These are phyloP conservation scores for Sphagnum magellanicum DNA, from an alignment of 228 moss, liverwort and hornwort genomes.

Conservation along the genomic window DNA sequence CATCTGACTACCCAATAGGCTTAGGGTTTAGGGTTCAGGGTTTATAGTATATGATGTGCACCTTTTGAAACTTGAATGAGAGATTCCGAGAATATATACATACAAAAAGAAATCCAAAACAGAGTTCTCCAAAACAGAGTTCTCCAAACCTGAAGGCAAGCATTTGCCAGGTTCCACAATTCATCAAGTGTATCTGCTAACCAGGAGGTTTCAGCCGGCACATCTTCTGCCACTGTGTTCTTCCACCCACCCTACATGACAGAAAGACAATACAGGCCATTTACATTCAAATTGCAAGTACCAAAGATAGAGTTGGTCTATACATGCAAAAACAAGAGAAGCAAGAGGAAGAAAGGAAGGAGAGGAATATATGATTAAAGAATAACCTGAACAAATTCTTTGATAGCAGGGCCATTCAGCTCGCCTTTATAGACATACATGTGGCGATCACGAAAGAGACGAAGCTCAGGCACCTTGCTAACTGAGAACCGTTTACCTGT, in stretches of 20 bases:
- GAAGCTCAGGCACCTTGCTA: constrained; percentile 55
- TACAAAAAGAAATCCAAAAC: background rate
- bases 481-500: constrained; percentile 64
- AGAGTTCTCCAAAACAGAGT: constrained; percentile 7
- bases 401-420: constrained; percentile 54
- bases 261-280: background rate
- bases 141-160: constrained; percentile 28
- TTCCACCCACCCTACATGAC: constrained; percentile 42
- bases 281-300: background rate
- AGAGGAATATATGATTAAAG: too few relatives aligned
- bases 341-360: too few relatives aligned
- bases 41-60: too few relatives aligned
- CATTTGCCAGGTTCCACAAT: constrained; percentile 10
- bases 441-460: constrained; percentile 72
- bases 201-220: constrained; percentile 36
- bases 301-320: background rate
- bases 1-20: too few relatives aligned
- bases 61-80: background rate
- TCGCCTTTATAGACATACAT: constrained; percentile 72
- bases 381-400: constrained; percentile 66
- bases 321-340: too few relatives aligned
- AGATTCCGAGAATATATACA: background rate
- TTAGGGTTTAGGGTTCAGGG: too few relatives aligned
- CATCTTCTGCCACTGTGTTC: constrained; percentile 30
- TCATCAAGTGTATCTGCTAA: constrained; percentile 25